Evolutionary conservation across 1,284 basidiomycete species (phyloP).

Genomic region (Papiliotrema laurentii): DNA sequence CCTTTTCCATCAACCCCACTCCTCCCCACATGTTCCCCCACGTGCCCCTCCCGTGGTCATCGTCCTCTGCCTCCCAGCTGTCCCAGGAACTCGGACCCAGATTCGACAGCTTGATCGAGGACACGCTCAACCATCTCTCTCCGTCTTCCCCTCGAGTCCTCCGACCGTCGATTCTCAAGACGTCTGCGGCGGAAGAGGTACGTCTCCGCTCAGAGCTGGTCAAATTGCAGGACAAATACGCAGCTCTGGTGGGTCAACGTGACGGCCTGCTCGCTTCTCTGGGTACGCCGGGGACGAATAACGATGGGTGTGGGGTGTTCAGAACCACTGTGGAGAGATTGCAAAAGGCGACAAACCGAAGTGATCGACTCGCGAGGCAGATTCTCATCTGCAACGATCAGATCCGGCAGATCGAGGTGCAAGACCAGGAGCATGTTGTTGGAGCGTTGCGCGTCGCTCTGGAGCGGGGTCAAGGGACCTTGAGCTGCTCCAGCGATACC

Average conservation of each 20-base stretch:
- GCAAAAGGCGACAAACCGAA: constrained; percentile 7
- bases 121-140: not conserved
- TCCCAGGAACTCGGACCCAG: not conserved
- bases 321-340: constrained; percentile 8
- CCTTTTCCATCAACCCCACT: too few relatives aligned
- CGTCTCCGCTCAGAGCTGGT: constrained; percentile 12
- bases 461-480: too few relatives aligned
- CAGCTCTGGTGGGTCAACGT: constrained; percentile 6
- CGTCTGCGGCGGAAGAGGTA: constrained; percentile 5
- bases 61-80: constrained; percentile 5
- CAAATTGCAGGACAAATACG: constrained; percentile 13
- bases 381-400: constrained; percentile 28
- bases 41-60: constrained; percentile 20
- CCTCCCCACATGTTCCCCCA: too few relatives aligned
- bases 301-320: constrained; percentile 1
- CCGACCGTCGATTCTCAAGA: constrained; percentile 7
- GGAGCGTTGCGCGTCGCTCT: constrained; percentile 10
- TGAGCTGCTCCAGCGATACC: too few relatives aligned
- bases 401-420: constrained; percentile 23
- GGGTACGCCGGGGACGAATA: not conserved
- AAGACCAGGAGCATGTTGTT: constrained; percentile 15
- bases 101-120: constrained; percentile 5
- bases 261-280: constrained; percentile 7
- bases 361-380: constrained; percentile 24
- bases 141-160: constrained; percentile 5